phyloP scores from a whole-genome alignment of 2,329 filamentous ascomycete species.

The Thermoascus crustaceus region DNA sequence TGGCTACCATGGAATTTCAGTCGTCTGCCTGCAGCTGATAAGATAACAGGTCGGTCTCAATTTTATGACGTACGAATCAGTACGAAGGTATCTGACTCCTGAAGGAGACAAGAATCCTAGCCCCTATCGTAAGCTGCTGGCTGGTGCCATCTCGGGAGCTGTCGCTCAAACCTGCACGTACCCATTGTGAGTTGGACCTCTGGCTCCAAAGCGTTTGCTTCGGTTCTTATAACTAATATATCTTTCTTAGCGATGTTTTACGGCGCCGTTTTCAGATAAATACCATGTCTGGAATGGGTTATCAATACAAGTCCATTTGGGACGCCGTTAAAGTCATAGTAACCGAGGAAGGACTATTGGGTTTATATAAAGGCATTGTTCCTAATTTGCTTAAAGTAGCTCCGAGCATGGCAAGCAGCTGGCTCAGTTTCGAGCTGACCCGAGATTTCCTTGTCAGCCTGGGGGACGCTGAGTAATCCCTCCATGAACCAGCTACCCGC shows the following conservation, averaged over 20 bases:
- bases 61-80: slow-evolving; percentile 96
- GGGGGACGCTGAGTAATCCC: slow-evolving; percentile 17
- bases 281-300: slow-evolving; percentile 97
- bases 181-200: slow-evolving; percentile 78
- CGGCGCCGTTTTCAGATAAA: slow-evolving; percentile 96
- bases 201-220: too few species aligned
- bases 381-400: slow-evolving; percentile 96
- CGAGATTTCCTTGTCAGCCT: slow-evolving; percentile 72
- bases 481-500: neutral
- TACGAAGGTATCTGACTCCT: slow-evolving; percentile 73
- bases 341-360: slow-evolving; percentile 70
- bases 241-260: slow-evolving; percentile 64
- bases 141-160: slow-evolving; percentile 89
- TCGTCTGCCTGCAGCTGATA: neutral
- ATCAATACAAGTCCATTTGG: slow-evolving; percentile 79
- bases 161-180: slow-evolving; percentile 98
- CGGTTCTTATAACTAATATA: too few species aligned
- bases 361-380: slow-evolving; percentile 91
- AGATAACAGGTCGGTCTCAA: slow-evolving; percentile 73
- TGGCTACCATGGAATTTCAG: slow-evolving; percentile 8
- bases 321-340: slow-evolving; percentile 79
- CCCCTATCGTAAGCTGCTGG: slow-evolving; percentile 70
- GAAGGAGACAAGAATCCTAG: slow-evolving; percentile 80
- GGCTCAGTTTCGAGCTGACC: slow-evolving; percentile 93
- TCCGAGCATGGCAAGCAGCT: slow-evolving; percentile 96